phyloP scores from a whole-genome alignment of 345 rosid genomes.

The Lepidium didymum region DNA sequence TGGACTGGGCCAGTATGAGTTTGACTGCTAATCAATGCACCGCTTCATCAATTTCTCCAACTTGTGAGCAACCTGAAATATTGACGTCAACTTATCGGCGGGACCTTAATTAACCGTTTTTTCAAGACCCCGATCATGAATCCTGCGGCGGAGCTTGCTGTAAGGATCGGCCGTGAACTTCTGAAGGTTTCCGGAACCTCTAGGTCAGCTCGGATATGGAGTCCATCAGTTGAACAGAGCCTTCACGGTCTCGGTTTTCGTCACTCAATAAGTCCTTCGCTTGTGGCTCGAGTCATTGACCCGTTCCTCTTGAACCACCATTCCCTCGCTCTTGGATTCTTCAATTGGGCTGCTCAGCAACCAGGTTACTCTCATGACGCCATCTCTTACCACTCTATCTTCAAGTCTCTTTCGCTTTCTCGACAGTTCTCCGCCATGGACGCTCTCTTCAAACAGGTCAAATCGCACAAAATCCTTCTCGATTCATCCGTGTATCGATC shows the following conservation, averaged over 20 bases:
- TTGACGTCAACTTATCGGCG: slow-evolving; percentile 7
- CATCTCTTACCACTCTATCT: slow-evolving; percentile 56
- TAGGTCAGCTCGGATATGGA: slow-evolving; percentile 50
- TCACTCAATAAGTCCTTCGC: slow-evolving; percentile 43
- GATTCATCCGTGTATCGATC: slow-evolving; percentile 42
- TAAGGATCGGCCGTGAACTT: slow-evolving; percentile 56
- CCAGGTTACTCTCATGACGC: slow-evolving; percentile 69
- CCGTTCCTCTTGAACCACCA: slow-evolving; percentile 57
- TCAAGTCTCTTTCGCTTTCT: slow-evolving; percentile 63
- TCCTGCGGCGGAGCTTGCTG: slow-evolving; percentile 44
- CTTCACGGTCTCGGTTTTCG: slow-evolving; percentile 56
- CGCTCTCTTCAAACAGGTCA: slow-evolving; percentile 50
- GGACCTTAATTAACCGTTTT: background rate
- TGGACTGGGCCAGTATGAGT: slow-evolving; percentile 1
- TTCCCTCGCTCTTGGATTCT: slow-evolving; percentile 83
- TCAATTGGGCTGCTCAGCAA: slow-evolving; percentile 89
- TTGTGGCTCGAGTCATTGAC: slow-evolving; percentile 75
- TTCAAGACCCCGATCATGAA: slow-evolving; percentile 25
- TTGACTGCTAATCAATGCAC: background rate
- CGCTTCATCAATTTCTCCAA: background rate
- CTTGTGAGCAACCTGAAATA: background rate
- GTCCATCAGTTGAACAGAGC: slow-evolving; percentile 49
- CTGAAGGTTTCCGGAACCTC: slow-evolving; percentile 40
- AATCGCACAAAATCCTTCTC: slow-evolving; percentile 41
- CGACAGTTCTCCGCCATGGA: slow-evolving; percentile 56